phyloP scores from a whole-genome alignment of 2,329 filamentous ascomycete genomes.

The Phaeosphaeriaceae sp. region DNA sequence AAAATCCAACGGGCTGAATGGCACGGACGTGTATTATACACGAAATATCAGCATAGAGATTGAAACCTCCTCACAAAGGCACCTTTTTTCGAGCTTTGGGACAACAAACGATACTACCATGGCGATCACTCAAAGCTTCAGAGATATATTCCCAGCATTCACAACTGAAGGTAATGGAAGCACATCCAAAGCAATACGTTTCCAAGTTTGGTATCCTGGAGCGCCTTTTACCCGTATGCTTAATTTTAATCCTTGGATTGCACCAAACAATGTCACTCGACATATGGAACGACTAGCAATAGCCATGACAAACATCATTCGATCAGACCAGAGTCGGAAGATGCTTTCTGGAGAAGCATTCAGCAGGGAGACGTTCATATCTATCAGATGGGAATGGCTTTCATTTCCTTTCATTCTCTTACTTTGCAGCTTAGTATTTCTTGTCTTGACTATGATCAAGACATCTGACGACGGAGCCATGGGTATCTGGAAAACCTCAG shows the following conservation, averaged over 20 bases:
- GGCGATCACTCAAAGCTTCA: constrained; percentile 2
- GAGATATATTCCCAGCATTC: constrained; percentile 19
- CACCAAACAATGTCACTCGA: constrained; percentile 26
- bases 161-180: constrained; percentile 4
- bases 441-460: constrained; percentile 30
- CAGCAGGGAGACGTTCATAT: constrained; percentile 15
- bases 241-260: constrained; percentile 14
- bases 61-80: neutral
- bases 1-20: neutral
- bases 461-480: constrained; percentile 17
- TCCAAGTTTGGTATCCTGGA: neutral
- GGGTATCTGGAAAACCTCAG: constrained; percentile 41
- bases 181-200: neutral
- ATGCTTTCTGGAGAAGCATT: constrained; percentile 16
- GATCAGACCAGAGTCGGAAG: constrained; percentile 10
- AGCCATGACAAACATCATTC: constrained; percentile 26
- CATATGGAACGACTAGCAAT: constrained; percentile 26
- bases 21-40: constrained; percentile 2
- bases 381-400: constrained; percentile 34
- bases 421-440: constrained; percentile 26
- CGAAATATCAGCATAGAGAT: constrained; percentile 11
- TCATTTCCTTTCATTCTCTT: constrained; percentile 30
- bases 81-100: constrained; percentile 7
- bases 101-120: constrained; percentile 6
- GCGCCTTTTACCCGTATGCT: neutral